A percentile compares a stretch with the other conserved stretches of the same genome.
These are phyloP conservation scores for Pharus latifolius DNA, from an alignment of 176 grass and related monocot species.

Conservation along the genomic window DNA sequence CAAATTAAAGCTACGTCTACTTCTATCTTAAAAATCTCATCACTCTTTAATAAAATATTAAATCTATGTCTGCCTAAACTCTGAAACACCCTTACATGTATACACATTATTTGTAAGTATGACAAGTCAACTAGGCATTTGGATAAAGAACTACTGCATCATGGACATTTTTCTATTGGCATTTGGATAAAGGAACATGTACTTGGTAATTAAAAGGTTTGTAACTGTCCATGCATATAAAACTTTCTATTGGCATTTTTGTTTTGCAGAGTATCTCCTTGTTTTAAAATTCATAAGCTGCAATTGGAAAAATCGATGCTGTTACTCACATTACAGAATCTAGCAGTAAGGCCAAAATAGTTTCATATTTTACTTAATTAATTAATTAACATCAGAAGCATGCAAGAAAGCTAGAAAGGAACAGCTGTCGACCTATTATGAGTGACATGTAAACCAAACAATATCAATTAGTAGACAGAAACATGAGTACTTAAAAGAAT, in stretches of 20 bases:
- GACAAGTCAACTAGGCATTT: not conserved
- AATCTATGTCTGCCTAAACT: not conserved
- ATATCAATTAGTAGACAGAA: not conserved
- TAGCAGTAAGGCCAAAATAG: not conserved
- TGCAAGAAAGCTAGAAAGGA: not conserved
- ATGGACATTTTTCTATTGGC: not conserved
- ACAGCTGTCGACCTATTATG: not conserved
- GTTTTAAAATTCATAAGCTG: not conserved
- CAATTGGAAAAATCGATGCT: not conserved
- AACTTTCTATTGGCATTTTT: not conserved
- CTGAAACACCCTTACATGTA: not conserved
- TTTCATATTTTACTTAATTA: not conserved
- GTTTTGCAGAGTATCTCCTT: not conserved
- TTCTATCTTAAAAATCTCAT: constrained; percentile 16
- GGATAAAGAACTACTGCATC: too few relatives aligned
- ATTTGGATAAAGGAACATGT: not conserved
- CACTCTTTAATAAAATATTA: not conserved
- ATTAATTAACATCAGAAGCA: not conserved
- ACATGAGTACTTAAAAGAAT: not conserved
- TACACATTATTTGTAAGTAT: not conserved
- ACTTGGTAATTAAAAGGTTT: not conserved
- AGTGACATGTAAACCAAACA: not conserved
- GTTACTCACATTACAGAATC: too few relatives aligned
- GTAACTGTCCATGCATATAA: not conserved
- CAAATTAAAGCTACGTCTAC: constrained; percentile 12